phyloP scores from a whole-genome alignment of 371 early-diverging fungal species.

The Apophysomyces elegans region DNA sequence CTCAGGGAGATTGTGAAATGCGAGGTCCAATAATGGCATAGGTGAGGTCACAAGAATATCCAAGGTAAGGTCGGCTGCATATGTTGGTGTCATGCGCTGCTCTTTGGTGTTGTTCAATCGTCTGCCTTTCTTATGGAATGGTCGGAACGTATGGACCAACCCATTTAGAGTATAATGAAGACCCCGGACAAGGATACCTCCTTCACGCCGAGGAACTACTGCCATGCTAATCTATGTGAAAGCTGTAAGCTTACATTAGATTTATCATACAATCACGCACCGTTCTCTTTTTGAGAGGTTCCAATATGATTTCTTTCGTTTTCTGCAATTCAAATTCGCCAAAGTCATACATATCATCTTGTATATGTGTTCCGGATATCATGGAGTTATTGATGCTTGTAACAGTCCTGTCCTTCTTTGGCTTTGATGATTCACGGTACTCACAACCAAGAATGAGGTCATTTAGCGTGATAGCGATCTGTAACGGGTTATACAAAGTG shows the following conservation, averaged over 20 bases:
- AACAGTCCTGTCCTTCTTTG: constrained; percentile 15
- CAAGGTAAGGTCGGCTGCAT: constrained; percentile 74
- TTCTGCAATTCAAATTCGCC: constrained; percentile 59
- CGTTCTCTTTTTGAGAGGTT: constrained; percentile 53
- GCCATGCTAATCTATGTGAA: constrained; percentile 67
- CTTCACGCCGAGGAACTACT: constrained; percentile 76
- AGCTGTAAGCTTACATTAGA: not conserved
- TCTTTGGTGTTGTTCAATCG: constrained; percentile 78
- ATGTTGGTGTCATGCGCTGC: constrained; percentile 56
- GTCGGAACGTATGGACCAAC: constrained; percentile 70
- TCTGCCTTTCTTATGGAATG: constrained; percentile 72
- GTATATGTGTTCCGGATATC: constrained; percentile 32
- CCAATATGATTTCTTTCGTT: constrained; percentile 51
- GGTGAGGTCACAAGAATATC: constrained; percentile 78
- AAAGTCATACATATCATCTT: constrained; percentile 37
- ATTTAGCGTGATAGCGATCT: constrained; percentile 59
- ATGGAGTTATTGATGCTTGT: constrained; percentile 26
- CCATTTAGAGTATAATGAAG: constrained; percentile 80
- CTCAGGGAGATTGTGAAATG: constrained; percentile 77
- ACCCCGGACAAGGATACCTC: constrained; percentile 74
- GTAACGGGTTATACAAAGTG: constrained; percentile 67
- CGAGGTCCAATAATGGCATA: constrained; percentile 84
- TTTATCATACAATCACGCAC: constrained; percentile 29
- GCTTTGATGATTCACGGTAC: constrained; percentile 48
- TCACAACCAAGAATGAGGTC: constrained; percentile 69